Evolutionary conservation across 805 yeast genomes (phyloP), one percentile per base, ranked within the genome.

Genomic region (Spathaspora gorwiae): DNA sequence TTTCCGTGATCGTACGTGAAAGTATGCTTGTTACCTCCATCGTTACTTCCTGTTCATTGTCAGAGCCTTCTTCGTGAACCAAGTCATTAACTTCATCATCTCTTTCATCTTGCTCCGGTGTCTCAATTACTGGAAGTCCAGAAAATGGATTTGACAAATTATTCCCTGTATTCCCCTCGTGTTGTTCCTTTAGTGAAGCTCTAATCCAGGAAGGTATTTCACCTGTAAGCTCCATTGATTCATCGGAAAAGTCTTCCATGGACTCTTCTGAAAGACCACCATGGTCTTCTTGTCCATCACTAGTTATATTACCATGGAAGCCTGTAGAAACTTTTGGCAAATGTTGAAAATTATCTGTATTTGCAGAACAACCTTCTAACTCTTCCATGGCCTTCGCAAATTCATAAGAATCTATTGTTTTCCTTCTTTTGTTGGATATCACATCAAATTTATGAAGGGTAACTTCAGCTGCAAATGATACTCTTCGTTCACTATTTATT

Each of bases 391-490:
- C 24, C 24, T 5, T 19, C 2, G 32, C 32, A 29, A 29, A 29
- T 11, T 29, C 32, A 29, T 29, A 11, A 11, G 32, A 29, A 32
- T 61, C 58, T 8, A 38, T 42, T 43, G 69, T 65, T 42, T 62
- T 57, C 39, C 66, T 46, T 43, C 68, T 45, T 49, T 52, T 47
- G 32, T 30, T 31, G 39, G 40, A 13, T 38, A 65, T 63, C 48
- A 61, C 59, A 47, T 65, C 81, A 52, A 75, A 72, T 54, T 80
- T 78, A 54, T 82, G 87, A 35, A 83, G 68, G 3, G 85, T 81
- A 0, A 82, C 87, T 52, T 81, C 87, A 1, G 86, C 86, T 0
- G 90, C 90, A 69, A 86, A 86, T 5, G 89, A 81, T 5, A 86
- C 92, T 26, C 92, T 64, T 46, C 92, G 64, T 33, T 64, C 55